Evolutionary conservation across 2,329 filamentous ascomycete genomes (phyloP), one percentile per base, ranked within the genome.

Genomic region (Tothia fuscella): DNA sequence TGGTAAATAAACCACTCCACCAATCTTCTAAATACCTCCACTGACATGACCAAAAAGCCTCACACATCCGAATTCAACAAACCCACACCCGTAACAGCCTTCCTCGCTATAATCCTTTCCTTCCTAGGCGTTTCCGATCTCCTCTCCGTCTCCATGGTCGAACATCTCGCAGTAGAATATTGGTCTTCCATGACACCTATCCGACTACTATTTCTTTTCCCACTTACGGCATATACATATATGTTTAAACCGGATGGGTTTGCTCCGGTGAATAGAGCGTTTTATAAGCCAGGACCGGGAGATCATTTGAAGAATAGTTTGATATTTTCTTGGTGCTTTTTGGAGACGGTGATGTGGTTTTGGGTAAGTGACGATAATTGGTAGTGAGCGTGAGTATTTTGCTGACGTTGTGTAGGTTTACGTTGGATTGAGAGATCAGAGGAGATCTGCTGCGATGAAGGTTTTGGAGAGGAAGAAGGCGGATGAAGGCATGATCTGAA

Each of bases 291-390:
- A 41, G 56, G 46, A 41, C 52, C 48, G 53, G 70, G 56, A 38
- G 80, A 87, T 47, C 72, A 74, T 19, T 61, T 94, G 52, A 86
- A 88, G 65, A 93, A 93, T 57, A 75, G 85, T 38, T 66, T 93
- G 30, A 76, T 93, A 30, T 93, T 95, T 56, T 78, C 82, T 0
- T 91, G 86, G 61, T 78, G 77, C 6, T 91, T 94, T 53, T 56
- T 93, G 55, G 88, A 95, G 66, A 75, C 85, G 58, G 68, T 85
- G 50, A 72, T 74, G 47, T 94, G 87, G 85, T 87, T 93, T 60
- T 94, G 87, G 87, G 77, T 77, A 37, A 25, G 43, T 38, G n/a
- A n/a, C n/a, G n/a, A 41, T 35, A 9, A 21, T 9, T 35, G 21
- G 13, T 22, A 28, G 6, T 28, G 16, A 16, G 22, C 2, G 5